Evolutionary conservation across 805 yeast genomes (phyloP), one percentile per base, ranked within the genome.

Genomic region (Cyberlindnera lachancei): DNA sequence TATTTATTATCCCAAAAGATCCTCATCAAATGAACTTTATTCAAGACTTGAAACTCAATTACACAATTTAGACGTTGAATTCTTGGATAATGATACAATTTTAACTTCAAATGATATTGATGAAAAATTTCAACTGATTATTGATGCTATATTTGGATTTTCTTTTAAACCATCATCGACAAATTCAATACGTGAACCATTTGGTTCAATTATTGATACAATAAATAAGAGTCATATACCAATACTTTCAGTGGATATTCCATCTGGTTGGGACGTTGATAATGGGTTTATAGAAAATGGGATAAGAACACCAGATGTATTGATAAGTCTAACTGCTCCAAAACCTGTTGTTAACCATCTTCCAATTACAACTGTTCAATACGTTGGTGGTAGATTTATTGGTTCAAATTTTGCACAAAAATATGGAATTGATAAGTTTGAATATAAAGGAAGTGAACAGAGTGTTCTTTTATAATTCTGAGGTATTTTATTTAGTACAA

Each of bases 231-330:
- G 23, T 11, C 35, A 40, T 1, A 49, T 74, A 3, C 90, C 88
- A 2, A 71, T 87, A 2, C 70, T 84, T 0, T 73, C 94, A 0
- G 83, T 92, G 3, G 98, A 92, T 55, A 74, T 90, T 29, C 98
- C 98, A 0, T 82, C 95, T 3, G 95, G 96, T 0, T 92, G 98
- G 98, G 90, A 88, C 50, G 97, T 92, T 9, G 94, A 92, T 49
- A 50, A 68, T 7, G 98, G 98, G 0, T 94, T 92, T 0, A 56
- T 62, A 0, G 58, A 55, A 2, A 56, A 60, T 9, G 58, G 54
- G 0, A 49, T 63, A 13, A 50, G 82, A 35, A 63, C 63, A 17
- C 94, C 96, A 1, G 56, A 68, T 6, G 74, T 76, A 43, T 63
- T 92, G 29, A 77, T 92, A 8, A 81, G 94, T 31, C 61, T 92